A percentile compares a stretch with the other conserved stretches of the same genome.
Conservation (phyloP, 73 alveolate species). For the Paramecium caudatum region DNA sequence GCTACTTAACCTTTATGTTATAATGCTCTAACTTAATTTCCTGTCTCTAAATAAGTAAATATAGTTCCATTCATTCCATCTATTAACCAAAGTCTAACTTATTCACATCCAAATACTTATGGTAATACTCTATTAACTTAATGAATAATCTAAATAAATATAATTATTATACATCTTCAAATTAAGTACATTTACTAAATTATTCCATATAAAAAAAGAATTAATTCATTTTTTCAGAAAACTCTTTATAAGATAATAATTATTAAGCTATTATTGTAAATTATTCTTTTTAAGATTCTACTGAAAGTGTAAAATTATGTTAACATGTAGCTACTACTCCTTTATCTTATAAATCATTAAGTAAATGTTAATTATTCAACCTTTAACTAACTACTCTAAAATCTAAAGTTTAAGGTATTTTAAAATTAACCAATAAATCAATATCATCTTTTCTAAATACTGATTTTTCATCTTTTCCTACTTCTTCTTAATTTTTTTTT, state of each 20-base stretch:
- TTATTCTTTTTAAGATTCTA: slow-evolving; percentile 48
- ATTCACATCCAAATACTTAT: slow-evolving; percentile 46
- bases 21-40: slow-evolving; percentile 33
- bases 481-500: slow-evolving; percentile 57
- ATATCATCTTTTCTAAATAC: slow-evolving; percentile 72
- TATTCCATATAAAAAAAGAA: slow-evolving; percentile 47
- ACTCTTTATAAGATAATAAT: slow-evolving; percentile 54
- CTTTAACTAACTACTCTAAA: slow-evolving; percentile 71
- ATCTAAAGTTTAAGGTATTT: slow-evolving; percentile 66
- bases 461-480: slow-evolving; percentile 26
- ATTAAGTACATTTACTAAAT: background rate
- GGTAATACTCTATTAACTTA: slow-evolving; percentile 59
- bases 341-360: slow-evolving; percentile 63
- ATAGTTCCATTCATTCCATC: slow-evolving; percentile 72
- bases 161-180: background rate
- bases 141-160: background rate
- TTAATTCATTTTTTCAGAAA: slow-evolving; percentile 51
- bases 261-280: background rate
- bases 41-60: slow-evolving; percentile 50
- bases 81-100: slow-evolving; percentile 34
- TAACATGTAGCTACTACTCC: slow-evolving; percentile 26
- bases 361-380: slow-evolving; percentile 46
- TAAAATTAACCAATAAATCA: slow-evolving; percentile 72
- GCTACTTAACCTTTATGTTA: slow-evolving; percentile 62
- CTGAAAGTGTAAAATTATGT: slow-evolving; percentile 43